These are phyloP conservation scores for Cetraspora pellucida DNA, from an alignment of 192 early-diverging fungal species.

Conservation along the genomic window DNA sequence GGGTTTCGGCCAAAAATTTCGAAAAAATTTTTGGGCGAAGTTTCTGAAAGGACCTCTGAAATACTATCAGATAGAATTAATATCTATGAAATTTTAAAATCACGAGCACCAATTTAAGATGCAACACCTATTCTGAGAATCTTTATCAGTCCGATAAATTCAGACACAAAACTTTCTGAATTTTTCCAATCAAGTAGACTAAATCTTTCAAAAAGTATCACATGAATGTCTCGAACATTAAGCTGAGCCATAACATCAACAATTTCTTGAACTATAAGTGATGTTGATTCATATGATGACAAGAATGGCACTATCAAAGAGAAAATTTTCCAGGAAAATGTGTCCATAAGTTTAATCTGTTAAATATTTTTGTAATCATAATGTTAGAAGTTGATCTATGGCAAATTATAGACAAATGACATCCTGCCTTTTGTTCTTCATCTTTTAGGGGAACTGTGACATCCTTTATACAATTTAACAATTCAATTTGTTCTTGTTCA, in stretches of 20 bases:
- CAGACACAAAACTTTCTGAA: not conserved
- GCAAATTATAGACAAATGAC: not conserved
- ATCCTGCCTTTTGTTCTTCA: constrained; percentile 3
- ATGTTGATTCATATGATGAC: not conserved
- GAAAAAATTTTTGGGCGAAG: not conserved
- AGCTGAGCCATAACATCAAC: not conserved
- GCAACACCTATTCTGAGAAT: not conserved
- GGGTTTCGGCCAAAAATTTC: constrained; percentile 1
- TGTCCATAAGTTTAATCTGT: constrained; percentile 13
- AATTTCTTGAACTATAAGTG: constrained; percentile 21
- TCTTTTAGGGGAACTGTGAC: not conserved
- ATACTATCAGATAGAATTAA: not conserved
- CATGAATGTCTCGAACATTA: constrained; percentile 16
- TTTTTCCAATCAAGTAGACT: constrained; percentile 17
- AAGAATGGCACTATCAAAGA: constrained; percentile 8
- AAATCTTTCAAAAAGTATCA: constrained; percentile 5
- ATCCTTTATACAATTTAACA: not conserved
- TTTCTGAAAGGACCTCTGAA: not conserved
- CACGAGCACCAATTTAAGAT: not conserved
- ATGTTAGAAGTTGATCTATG: not conserved
- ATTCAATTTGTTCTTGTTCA: constrained; percentile 2
- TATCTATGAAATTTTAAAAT: not conserved
- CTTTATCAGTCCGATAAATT: not conserved
- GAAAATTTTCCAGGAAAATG: constrained; percentile 17
- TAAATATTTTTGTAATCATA: not conserved